phyloP scores from a whole-genome alignment of 106 monocot genomes.

The Phalaenopsis aphrodite region DNA sequence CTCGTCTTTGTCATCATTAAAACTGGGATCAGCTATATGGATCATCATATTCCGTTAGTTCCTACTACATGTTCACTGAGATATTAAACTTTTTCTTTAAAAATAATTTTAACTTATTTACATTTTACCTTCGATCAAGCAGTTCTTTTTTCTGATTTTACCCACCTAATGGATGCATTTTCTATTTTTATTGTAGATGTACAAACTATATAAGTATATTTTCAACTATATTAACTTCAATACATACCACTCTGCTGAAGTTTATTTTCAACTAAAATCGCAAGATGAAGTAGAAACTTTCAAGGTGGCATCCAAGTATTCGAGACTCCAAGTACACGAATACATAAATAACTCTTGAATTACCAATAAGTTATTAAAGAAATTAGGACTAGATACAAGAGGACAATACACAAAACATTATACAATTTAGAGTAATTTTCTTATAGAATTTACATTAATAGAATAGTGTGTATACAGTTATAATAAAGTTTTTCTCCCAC shows the following conservation, averaged over 20 bases:
- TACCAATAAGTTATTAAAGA: no score
- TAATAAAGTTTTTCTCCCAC: not conserved
- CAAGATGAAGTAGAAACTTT: not conserved
- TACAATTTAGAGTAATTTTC: no score
- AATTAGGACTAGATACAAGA: no score
- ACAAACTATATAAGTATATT: not conserved
- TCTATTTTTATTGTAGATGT: not conserved
- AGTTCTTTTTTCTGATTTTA: not conserved
- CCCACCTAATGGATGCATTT: not conserved
- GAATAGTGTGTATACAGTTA: not conserved
- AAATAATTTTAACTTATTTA: not conserved
- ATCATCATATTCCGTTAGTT: not conserved
- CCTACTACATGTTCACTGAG: not conserved
- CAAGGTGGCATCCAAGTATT: not conserved
- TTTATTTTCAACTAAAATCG: not conserved
- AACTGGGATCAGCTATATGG: not conserved
- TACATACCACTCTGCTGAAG: not conserved
- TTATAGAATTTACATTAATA: not conserved
- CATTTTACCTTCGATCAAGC: not conserved
- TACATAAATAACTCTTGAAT: no score
- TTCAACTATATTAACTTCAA: not conserved
- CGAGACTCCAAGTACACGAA: not conserved
- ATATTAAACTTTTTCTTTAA: not conserved
- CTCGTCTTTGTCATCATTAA: no score
- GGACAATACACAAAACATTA: no score